Conservation (phyloP, 345 rosid species). For the Adansonia digitata region DNA sequence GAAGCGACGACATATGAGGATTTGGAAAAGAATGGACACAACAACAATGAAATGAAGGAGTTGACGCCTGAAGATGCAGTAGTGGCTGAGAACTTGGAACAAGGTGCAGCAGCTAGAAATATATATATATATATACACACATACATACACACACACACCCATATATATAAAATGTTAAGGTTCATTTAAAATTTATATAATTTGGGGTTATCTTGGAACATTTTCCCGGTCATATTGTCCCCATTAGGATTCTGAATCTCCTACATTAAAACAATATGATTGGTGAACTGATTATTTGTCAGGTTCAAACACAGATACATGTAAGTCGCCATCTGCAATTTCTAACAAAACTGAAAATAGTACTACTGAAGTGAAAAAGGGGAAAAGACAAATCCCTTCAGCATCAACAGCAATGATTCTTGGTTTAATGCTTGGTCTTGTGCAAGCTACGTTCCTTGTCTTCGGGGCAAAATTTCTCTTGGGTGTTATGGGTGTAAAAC, state of each 20-base stretch:
- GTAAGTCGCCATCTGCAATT: conserved; percentile 16
- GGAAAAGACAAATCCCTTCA: conserved; percentile 57
- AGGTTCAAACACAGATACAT: conserved; percentile 26
- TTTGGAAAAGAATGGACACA: conserved; percentile 16
- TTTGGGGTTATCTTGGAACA: not conserved
- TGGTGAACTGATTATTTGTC: not conserved
- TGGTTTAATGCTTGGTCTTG: conserved; percentile 68
- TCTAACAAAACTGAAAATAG: conserved; percentile 10
- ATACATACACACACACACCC: no score
- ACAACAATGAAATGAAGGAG: conserved; percentile 19
- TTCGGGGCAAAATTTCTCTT: conserved; percentile 55
- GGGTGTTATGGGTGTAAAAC: conserved; percentile 74
- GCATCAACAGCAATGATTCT: conserved; percentile 87
- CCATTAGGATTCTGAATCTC: not conserved
- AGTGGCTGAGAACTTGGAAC: conserved; percentile 14
- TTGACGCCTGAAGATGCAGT: conserved; percentile 16
- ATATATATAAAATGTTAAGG: no score
- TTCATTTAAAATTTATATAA: no score
- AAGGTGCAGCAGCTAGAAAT: not conserved
- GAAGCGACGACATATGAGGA: no score
- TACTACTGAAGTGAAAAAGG: conserved; percentile 13
- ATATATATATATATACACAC: no score
- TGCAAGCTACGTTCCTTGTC: conserved; percentile 62
- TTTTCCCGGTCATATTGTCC: not conserved
- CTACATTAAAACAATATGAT: not conserved